Percentiles rank a stretch among this genome's conserved stretches.
phyloP scores from a whole-genome alignment of 805 yeast genomes.

The Candida boidinii region DNA sequence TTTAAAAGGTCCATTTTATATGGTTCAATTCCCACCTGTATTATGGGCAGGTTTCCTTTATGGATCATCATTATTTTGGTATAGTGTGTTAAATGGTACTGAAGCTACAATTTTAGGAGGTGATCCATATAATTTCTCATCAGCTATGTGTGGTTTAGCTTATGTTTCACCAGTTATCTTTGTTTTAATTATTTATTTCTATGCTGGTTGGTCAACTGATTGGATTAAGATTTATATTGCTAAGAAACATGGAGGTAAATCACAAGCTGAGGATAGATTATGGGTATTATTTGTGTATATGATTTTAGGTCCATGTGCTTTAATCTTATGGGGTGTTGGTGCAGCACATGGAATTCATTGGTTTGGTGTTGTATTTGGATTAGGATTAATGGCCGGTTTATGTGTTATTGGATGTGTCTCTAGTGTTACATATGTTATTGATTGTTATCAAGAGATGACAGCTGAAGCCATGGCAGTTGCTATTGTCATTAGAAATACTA shows the following conservation, averaged over 20 bases:
- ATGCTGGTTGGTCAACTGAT: slow-evolving; percentile 44
- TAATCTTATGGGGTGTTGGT: slow-evolving; percentile 59
- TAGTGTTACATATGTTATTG: slow-evolving; percentile 46
- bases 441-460: slow-evolving; percentile 45
- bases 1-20: slow-evolving; percentile 29
- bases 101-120: slow-evolving; percentile 33
- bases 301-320: slow-evolving; percentile 44
- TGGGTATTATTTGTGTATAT: slow-evolving; percentile 40
- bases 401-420: slow-evolving; percentile 44
- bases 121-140: slow-evolving; percentile 42
- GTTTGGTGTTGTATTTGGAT: slow-evolving; percentile 45
- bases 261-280: slow-evolving; percentile 50
- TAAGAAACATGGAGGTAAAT: slow-evolving; percentile 37
- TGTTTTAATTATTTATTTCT: slow-evolving; percentile 31
- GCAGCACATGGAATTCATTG: slow-evolving; percentile 46
- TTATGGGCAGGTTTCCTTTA: slow-evolving; percentile 52
- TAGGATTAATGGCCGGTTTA: slow-evolving; percentile 49
- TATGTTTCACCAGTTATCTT: slow-evolving; percentile 46
- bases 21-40: slow-evolving; percentile 43
- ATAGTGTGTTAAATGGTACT: slow-evolving; percentile 40
- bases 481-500: slow-evolving; percentile 45
- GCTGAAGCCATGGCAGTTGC: slow-evolving; percentile 48
- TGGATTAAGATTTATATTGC: slow-evolving; percentile 41
- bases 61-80: slow-evolving; percentile 41
- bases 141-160: slow-evolving; percentile 40